phyloP scores from a whole-genome alignment of 768 basidiomycete genomes.

The Imleria badia region DNA sequence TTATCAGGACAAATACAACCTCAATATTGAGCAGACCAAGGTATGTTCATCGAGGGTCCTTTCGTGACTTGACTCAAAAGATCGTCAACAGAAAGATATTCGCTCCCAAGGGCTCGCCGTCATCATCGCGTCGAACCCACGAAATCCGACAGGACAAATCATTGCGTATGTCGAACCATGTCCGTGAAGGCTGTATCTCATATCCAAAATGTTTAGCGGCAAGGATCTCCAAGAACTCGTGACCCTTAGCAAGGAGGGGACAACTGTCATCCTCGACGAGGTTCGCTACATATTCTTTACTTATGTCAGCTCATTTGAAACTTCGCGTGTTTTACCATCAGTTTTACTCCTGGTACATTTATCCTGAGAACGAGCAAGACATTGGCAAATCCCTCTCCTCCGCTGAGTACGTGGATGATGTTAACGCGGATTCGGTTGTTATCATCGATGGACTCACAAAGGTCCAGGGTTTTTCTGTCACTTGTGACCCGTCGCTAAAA shows the following conservation, averaged over 20 bases:
- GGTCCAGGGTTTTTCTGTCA: constrained; percentile 36
- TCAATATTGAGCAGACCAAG: constrained; percentile 80
- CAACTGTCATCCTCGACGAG: constrained; percentile 85
- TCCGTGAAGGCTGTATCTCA: constrained; percentile 7
- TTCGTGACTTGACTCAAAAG: not conserved
- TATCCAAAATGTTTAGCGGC: constrained; percentile 45
- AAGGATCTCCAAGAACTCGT: constrained; percentile 83
- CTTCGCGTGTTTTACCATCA: constrained; percentile 25
- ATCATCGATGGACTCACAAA: constrained; percentile 94
- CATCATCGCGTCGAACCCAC: constrained; percentile 89
- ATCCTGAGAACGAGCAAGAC: constrained; percentile 74
- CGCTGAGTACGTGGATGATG: constrained; percentile 83
- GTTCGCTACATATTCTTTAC: constrained; percentile 36
- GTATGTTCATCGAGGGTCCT: constrained; percentile 30
- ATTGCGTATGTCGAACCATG: constrained; percentile 46
- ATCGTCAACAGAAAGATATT: constrained; percentile 62
- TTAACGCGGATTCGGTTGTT: constrained; percentile 78
- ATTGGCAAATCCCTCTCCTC: constrained; percentile 79
- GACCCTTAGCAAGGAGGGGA: constrained; percentile 66
- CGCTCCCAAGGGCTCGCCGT: constrained; percentile 80
- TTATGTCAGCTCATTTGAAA: not conserved
- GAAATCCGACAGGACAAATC: constrained; percentile 95
- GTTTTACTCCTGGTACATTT: constrained; percentile 97
- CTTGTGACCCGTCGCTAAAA: not conserved
- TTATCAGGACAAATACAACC: constrained; percentile 59